Evolutionary conservation across 768 basidiomycete species (phyloP).

Genomic region (Suillus sp.): DNA sequence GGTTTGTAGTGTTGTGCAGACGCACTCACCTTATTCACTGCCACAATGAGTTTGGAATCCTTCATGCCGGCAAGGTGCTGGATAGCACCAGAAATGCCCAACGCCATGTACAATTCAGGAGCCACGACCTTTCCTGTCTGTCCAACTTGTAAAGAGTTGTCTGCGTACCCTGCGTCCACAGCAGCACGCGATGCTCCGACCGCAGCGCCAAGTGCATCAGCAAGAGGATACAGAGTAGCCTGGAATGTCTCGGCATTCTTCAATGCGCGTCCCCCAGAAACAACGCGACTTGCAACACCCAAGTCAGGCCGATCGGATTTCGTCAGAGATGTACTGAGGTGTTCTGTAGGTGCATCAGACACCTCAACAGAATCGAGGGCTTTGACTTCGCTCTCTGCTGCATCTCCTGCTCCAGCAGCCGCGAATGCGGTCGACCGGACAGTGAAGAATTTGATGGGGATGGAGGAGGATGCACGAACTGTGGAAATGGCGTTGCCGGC

Average conservation of each 20-base stretch:
- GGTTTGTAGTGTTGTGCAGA: not conserved
- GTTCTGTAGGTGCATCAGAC: constrained; percentile 51
- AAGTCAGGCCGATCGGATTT: constrained; percentile 94
- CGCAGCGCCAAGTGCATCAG: constrained; percentile 91
- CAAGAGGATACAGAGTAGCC: constrained; percentile 82
- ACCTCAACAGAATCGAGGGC: constrained; percentile 66
- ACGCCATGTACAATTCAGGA: constrained; percentile 92
- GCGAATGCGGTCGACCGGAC: constrained; percentile 91
- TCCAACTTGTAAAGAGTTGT: constrained; percentile 98
- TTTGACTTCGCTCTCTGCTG: constrained; percentile 59
- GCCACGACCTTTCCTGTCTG: constrained; percentile 99
- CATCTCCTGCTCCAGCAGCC: constrained; percentile 54
- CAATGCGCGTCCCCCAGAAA: constrained; percentile 93
- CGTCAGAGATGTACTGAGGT: constrained; percentile 74
- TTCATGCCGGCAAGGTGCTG: constrained; percentile 99
- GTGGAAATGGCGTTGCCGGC: constrained; percentile 97
- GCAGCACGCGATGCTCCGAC: constrained; percentile 98
- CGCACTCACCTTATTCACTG: constrained; percentile 85
- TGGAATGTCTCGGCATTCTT: constrained; percentile 96
- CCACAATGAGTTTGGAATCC: constrained; percentile 97
- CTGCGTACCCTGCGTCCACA: constrained; percentile 97
- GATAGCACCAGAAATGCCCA: constrained; percentile 98
- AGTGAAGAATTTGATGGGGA: constrained; percentile 92
- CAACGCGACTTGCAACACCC: constrained; percentile 81
- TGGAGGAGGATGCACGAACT: constrained; percentile 73